phyloP scores from a whole-genome alignment of 2,329 filamentous ascomycete species.

The Xylaria polymorpha region DNA sequence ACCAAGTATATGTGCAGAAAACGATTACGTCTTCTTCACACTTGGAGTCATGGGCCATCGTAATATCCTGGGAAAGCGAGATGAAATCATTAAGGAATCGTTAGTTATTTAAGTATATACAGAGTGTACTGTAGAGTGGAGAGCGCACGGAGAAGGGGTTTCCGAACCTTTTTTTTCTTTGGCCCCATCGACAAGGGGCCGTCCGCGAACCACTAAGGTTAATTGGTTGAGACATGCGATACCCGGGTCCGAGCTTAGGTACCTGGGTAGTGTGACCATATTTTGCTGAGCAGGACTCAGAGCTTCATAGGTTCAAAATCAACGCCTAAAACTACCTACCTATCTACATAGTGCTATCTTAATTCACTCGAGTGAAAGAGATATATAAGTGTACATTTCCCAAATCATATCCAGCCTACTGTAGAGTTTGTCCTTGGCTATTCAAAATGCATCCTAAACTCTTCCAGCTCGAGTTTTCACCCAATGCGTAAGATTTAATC shows the following conservation, averaged over 20 bases:
- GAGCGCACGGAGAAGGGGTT: not conserved
- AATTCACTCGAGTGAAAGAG: not conserved
- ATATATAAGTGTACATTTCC: not conserved
- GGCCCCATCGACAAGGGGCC: constrained; percentile 14
- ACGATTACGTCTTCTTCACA: not conserved
- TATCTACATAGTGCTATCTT: not conserved
- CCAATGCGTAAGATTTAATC: constrained; percentile 60
- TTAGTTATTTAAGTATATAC: not conserved
- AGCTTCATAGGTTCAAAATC: not conserved
- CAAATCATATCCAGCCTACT: not conserved
- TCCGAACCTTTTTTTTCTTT: not conserved
- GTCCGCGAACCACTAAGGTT: not conserved
- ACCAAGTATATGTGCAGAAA: not conserved
- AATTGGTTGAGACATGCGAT: not conserved
- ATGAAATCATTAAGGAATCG: not conserved
- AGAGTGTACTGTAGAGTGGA: not conserved
- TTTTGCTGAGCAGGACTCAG: not conserved
- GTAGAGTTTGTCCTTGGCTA: not conserved
- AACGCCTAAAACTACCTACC: no score
- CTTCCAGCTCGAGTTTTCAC: constrained; percentile 39
- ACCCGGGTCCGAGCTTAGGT: not conserved
- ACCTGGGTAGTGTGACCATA: not conserved
- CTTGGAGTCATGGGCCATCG: not conserved
- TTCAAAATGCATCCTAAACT: not conserved
- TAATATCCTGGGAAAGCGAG: not conserved